Evolutionary conservation across 345 rosid genomes (phyloP), one percentile per base, ranked within the genome.

Genomic region (Laguncularia racemosa): DNA sequence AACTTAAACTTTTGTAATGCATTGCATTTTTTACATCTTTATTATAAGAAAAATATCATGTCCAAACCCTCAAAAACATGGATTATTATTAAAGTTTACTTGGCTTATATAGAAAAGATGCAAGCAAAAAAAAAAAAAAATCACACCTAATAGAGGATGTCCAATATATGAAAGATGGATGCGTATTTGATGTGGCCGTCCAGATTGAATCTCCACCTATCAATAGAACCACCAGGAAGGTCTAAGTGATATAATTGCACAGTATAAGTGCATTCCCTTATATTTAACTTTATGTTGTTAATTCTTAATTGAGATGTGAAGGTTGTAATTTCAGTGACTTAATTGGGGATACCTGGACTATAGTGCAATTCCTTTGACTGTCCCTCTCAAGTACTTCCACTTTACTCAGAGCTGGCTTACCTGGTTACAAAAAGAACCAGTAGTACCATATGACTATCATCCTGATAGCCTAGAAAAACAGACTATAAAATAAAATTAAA

Each of bases 141-240:
- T 33, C 40, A 33, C 86, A 88, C 98, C 96, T 13, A 81, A 59
- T 66, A 88, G 77, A 53, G 95, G 87, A 77, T 88, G 87, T 62
- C 98, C 98, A 2, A 83, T 71, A 70, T 76, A 91, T 46, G 98
- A 76, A 71, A 91, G 92, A 76, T 86, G 98, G 66, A 86, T 88
- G 33, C 96, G 80, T 60, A 88, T 92, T 70, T 92, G 96, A 71
- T 83, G 98, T 50, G 98, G 95, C 47, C 95, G 74, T 58, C 96
- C 96, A 13, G 96, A 81, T 54, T 92, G 91, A 63, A 88, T 92
- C 75, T 86, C 83, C 28, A 86, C 95, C 96, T 88, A 77, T 69
- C 51, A 61, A 51, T 6, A 16, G 26, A 44, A 21, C 47, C 66
- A 11, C 0, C 0, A 14, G 18, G 16, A 33, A 13, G 14, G 12